Evolutionary conservation across 2,329 filamentous ascomycete genomes (phyloP).

Genomic region (Lachnellula suecica): DNA sequence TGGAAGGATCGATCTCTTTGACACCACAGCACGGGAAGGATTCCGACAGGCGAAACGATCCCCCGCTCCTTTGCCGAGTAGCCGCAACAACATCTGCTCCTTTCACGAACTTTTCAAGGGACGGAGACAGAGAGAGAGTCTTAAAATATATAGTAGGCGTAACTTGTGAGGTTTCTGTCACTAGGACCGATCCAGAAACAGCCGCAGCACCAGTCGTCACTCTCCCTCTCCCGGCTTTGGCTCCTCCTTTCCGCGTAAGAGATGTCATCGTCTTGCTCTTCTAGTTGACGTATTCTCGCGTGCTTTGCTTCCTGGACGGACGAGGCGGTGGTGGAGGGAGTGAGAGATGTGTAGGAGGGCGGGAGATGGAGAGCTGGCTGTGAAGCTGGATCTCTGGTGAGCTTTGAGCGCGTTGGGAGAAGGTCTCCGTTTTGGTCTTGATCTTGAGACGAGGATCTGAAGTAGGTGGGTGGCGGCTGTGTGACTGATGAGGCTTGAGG

Average conservation of each 20-base stretch:
- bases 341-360: conserved; percentile 1
- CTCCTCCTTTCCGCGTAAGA: background rate
- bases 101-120: background rate
- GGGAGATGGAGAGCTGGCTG: conserved; percentile 1
- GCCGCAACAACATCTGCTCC: background rate
- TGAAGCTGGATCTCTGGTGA: background rate
- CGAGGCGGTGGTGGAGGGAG: too few species aligned
- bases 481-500: background rate
- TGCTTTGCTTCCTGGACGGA: too few species aligned
- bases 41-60: background rate
- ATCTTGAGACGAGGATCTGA: background rate
- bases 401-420: background rate
- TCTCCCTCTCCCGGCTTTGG: background rate
- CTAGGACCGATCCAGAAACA: conserved; percentile 15
- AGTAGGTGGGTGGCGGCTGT: conserved; percentile 1
- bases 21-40: background rate
- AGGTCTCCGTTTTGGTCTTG: too few species aligned
- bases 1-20: background rate
- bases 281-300: too few species aligned
- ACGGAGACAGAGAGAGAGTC: background rate
- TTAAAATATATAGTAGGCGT: conserved; percentile 3
- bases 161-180: background rate
- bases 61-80: background rate
- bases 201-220: conserved; percentile 14
- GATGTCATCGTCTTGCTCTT: background rate